phyloP scores from a whole-genome alignment of 2,329 filamentous ascomycete genomes.

The Aspergillus bombycis region DNA sequence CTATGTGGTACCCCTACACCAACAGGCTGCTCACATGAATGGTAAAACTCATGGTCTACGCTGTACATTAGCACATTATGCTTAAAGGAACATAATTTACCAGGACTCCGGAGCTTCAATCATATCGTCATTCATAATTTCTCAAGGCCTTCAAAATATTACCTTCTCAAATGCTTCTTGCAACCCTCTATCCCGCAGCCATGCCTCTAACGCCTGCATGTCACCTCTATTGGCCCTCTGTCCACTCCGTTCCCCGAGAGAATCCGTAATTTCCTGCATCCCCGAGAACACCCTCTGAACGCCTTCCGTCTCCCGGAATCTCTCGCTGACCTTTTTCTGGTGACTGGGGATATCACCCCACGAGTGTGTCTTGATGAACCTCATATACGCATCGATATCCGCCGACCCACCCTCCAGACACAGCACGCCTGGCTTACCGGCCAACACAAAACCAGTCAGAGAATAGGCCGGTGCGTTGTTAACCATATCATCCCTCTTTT shows the following conservation, averaged over 20 bases:
- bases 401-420: constrained; percentile 43
- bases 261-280: constrained; percentile 40
- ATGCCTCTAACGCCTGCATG: constrained; percentile 39
- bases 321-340: constrained; percentile 66
- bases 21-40: not conserved
- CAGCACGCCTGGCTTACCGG: constrained; percentile 59
- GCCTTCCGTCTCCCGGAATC: constrained; percentile 47
- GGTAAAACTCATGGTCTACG: not conserved
- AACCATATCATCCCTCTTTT: constrained; percentile 62
- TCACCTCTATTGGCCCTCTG: constrained; percentile 38
- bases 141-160: constrained; percentile 27
- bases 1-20: not conserved
- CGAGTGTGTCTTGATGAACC: constrained; percentile 64
- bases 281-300: constrained; percentile 31
- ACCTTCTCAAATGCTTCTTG: constrained; percentile 37
- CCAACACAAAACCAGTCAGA: constrained; percentile 63
- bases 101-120: not conserved
- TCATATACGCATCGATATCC: constrained; percentile 62
- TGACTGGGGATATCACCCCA: constrained; percentile 66
- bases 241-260: constrained; percentile 35
- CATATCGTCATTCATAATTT: not conserved
- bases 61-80: not conserved
- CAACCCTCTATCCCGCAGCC: constrained; percentile 30
- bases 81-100: not conserved
- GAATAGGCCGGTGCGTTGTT: constrained; percentile 55